Percentiles rank a stretch among this genome's conserved stretches.
Evolutionary conservation across 768 basidiomycete genomes (phyloP).

Genomic region (Scleroderma citrinum): DNA sequence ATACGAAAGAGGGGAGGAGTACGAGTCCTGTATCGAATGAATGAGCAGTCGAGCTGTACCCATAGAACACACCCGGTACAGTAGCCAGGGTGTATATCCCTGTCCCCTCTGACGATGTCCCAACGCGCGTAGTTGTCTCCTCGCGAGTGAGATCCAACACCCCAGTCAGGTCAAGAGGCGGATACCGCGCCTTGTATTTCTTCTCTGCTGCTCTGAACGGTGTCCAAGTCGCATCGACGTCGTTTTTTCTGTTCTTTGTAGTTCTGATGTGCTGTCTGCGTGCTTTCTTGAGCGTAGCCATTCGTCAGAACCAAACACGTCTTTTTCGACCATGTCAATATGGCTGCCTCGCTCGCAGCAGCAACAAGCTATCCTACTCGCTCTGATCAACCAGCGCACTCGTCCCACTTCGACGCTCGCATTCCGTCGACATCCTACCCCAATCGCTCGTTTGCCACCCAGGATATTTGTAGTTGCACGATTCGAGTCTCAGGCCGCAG

Average conservation of each 20-base stretch:
- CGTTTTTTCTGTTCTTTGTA: conserved; percentile 44
- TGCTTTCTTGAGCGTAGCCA: conserved; percentile 54
- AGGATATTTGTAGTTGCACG: background rate
- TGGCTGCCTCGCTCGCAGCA: conserved; percentile 56
- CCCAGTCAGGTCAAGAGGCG: conserved; percentile 63
- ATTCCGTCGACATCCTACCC: conserved; percentile 5
- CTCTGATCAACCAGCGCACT: conserved; percentile 29
- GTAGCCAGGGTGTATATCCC: conserved; percentile 10
- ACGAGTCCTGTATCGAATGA: conserved; percentile 64
- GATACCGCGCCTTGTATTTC: conserved; percentile 71
- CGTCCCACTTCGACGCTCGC: conserved; percentile 12
- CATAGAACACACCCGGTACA: conserved; percentile 37
- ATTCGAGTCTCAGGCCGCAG: background rate
- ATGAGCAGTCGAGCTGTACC: background rate
- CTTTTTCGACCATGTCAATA: conserved; percentile 58
- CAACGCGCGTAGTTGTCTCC: conserved; percentile 8
- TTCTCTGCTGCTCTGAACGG: conserved; percentile 77
- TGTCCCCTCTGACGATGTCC: background rate
- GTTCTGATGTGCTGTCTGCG: conserved; percentile 53
- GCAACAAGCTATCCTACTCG: conserved; percentile 35
- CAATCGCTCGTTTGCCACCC: conserved; percentile 1
- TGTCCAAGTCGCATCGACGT: conserved; percentile 55
- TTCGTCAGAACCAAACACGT: conserved; percentile 19
- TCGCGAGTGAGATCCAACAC: conserved; percentile 62
- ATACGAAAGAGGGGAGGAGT: conserved; percentile 70